Conservation (phyloP, 2,329 filamentous ascomycete genomes). For the Fusarium euwallaceae region DNA sequence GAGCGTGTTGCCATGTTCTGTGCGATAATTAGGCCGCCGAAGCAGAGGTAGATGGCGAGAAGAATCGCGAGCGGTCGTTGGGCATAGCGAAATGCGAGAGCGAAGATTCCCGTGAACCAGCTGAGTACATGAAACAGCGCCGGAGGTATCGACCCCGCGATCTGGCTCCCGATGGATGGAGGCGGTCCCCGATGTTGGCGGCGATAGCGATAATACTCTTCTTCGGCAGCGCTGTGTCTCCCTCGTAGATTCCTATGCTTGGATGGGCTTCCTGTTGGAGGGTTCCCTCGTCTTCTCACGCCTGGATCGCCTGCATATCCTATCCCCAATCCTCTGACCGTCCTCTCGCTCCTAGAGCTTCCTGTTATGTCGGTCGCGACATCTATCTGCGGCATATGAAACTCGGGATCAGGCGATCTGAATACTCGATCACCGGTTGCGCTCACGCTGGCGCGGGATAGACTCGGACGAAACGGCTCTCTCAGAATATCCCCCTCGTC, state of each 20-base stretch:
- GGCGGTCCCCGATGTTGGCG: constrained; percentile 16
- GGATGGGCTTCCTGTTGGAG: constrained; percentile 38
- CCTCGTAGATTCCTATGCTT: constrained; percentile 40
- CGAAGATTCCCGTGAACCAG: constrained; percentile 69
- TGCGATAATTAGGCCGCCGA: constrained; percentile 70
- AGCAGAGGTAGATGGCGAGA: constrained; percentile 71
- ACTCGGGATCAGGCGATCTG: constrained; percentile 63
- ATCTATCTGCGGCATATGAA: constrained; percentile 66
- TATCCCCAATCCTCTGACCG: constrained; percentile 47
- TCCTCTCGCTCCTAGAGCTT: constrained; percentile 51
- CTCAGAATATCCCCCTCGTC: constrained; percentile 67
- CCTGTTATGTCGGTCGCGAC: constrained; percentile 52
- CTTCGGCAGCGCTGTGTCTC: constrained; percentile 32
- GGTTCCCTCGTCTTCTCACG: constrained; percentile 46
- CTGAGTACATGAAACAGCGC: constrained; percentile 56
- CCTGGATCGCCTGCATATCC: constrained; percentile 36
- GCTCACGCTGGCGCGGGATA: constrained; percentile 55
- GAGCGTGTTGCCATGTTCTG: constrained; percentile 74
- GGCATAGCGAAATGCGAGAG: constrained; percentile 70
- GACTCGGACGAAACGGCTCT: constrained; percentile 67
- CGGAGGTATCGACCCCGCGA: constrained; percentile 54
- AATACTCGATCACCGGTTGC: constrained; percentile 38
- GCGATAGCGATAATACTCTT: constrained; percentile 26
- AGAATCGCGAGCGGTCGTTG: constrained; percentile 74
- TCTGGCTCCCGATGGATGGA: constrained; percentile 46